Base-by-base conservation (phyloP, 306 rosid genomes). In the Hippophae tibetana region DNA sequence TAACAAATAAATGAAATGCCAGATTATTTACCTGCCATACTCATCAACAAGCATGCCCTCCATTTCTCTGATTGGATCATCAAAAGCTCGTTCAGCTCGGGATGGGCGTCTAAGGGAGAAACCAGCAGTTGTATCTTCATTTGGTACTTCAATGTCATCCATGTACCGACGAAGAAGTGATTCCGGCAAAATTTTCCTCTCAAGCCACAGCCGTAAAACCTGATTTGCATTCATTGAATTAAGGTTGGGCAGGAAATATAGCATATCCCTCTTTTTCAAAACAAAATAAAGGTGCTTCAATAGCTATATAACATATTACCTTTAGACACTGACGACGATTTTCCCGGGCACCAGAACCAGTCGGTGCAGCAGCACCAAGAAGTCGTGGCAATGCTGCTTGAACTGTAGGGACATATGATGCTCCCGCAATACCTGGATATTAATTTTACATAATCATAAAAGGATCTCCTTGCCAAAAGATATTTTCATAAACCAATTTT, bases 11-110 rank as follows among this genome's bases (percentile, higher is more conserved):
- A 18, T 18, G 1, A 18, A 18, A 31, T 31, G 38, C 38, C 38
- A 31, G 38, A 31, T 31, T 31, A 2, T 31, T 31, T 31, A 92
- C 99, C 99, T 93, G 67, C 99, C 99, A 70, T 93, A 93, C 76
- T 93, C 99, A 75, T 93, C 99, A 74, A 93, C 99, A 70, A 88
- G 82, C 99, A 93, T 93, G 80, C 97, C 99, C 70, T 93, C 99
- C 99, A 93, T 93, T 86, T 93, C 99, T 72, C 99, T 88, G 44
- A 93, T 82, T 58, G 99, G 99, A 71, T 93, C 99, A 74, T 93
- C 99, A 62, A 93, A 79, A 25, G 97, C 78, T 56, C 99, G 93
- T 82, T 93, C 99, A 44, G 97, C 81, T 59, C 99, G 82, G 71
- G 99, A 84, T 61, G 99, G 99, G 18, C 99, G 97, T 76, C 99